These are phyloP conservation scores for Thymus mandschuricus DNA, from an alignment of 257 asterid species.

Conservation along the genomic window DNA sequence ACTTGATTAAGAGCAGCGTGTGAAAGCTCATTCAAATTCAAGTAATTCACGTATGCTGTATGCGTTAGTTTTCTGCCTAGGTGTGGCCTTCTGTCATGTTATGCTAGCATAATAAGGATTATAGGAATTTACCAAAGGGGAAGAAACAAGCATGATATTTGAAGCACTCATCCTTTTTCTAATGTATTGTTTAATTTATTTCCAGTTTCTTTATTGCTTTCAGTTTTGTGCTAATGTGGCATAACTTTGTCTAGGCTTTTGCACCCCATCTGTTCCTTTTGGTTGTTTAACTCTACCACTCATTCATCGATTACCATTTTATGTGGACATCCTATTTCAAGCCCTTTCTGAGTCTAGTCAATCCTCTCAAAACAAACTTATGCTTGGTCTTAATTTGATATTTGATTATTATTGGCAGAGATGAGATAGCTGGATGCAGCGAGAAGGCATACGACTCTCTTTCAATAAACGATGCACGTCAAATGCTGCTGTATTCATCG, in stretches of 20 bases:
- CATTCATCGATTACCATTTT: neutral
- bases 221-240: neutral
- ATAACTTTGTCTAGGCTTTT: neutral
- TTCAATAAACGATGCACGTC: constrained; percentile 62
- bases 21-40: neutral
- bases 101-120: neutral
- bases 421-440: constrained; percentile 96
- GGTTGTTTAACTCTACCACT: too few species aligned
- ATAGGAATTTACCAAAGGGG: neutral
- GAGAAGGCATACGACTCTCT: constrained; percentile 91
- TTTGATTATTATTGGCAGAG: constrained; percentile 52
- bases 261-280: neutral
- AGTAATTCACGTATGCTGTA: neutral
- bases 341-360: neutral
- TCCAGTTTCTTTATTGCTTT: neutral
- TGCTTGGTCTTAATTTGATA: neutral
- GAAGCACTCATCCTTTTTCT: neutral
- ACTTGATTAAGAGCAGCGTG: neutral
- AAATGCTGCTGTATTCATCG: constrained; percentile 73
- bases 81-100: neutral
- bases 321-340: neutral
- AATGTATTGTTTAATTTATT: neutral
- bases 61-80: neutral
- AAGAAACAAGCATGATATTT: neutral
- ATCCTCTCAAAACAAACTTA: neutral